Evolutionary conservation across 768 basidiomycete species (phyloP).

Genomic region (Podaxis sp.): DNA sequence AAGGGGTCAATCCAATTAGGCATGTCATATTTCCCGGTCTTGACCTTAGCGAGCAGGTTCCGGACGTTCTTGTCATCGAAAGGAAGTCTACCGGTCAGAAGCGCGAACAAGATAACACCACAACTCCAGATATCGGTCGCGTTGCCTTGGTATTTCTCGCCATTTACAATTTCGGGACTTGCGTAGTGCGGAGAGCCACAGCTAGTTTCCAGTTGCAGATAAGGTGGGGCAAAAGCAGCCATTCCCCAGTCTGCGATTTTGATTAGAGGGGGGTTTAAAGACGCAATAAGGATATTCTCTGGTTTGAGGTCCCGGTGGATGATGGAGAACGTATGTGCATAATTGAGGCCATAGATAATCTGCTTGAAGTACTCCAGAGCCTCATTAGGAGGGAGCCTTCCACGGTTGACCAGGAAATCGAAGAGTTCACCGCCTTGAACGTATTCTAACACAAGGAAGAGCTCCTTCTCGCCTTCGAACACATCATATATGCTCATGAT

Average conservation of each 20-base stretch:
- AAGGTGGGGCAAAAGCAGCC: slow-evolving; percentile 90
- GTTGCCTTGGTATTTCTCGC: slow-evolving; percentile 82
- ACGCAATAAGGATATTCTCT: slow-evolving; percentile 92
- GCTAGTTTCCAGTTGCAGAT: slow-evolving; percentile 84
- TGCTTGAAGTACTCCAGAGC: slow-evolving; percentile 94
- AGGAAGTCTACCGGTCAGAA: slow-evolving; percentile 86
- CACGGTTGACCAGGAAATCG: slow-evolving; percentile 90
- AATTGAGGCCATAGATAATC: slow-evolving; percentile 91
- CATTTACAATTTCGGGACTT: slow-evolving; percentile 93
- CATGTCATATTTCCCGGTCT: slow-evolving; percentile 79
- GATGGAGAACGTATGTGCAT: slow-evolving; percentile 96
- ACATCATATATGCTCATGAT: slow-evolving; percentile 95
- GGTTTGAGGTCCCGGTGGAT: slow-evolving; percentile 98
- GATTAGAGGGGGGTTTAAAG: slow-evolving; percentile 73
- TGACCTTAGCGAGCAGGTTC: slow-evolving; percentile 79
- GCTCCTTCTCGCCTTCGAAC: slow-evolving; percentile 86
- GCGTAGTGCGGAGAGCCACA: slow-evolving; percentile 98
- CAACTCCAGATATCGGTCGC: slow-evolving; percentile 97
- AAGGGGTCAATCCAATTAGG: slow-evolving; percentile 77
- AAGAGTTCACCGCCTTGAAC: slow-evolving; percentile 96
- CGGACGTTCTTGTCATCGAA: slow-evolving; percentile 90
- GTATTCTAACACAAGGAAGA: slow-evolving; percentile 92
- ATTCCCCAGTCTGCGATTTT: slow-evolving; percentile 99
- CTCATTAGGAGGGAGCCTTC: slow-evolving; percentile 73
- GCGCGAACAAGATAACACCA: slow-evolving; percentile 88